A percentile compares a stretch with the other conserved stretches of the same genome.
These are phyloP conservation scores for Schizonepeta tenuifolia DNA, from an alignment of 257 asterid genomes.

Conservation along the genomic window DNA sequence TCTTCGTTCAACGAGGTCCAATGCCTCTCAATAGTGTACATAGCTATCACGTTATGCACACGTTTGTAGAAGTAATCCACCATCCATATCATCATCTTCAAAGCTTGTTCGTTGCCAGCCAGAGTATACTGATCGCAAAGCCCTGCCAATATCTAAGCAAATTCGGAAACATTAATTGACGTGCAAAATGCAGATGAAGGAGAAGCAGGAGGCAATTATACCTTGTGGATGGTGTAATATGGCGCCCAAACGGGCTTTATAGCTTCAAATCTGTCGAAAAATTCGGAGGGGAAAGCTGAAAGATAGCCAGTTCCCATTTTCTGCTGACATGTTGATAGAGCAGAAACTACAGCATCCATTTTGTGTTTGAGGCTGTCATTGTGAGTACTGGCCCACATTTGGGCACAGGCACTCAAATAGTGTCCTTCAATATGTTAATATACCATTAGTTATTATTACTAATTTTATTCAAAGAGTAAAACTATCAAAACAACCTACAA, in stretches of 20 bases:
- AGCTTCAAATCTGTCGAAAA: conserved; percentile 76
- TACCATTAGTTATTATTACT: neutral
- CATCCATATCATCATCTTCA: conserved; percentile 64
- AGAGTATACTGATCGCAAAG: conserved; percentile 78
- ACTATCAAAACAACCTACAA: no score
- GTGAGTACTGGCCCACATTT: conserved; percentile 88
- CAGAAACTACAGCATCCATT: conserved; percentile 63
- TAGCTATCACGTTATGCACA: conserved; percentile 68
- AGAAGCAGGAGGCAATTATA: conserved; percentile 9
- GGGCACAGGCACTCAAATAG: conserved; percentile 85
- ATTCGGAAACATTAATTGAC: neutral
- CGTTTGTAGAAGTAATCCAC: conserved; percentile 83
- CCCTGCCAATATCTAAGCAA: conserved; percentile 76
- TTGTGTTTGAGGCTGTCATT: conserved; percentile 59
- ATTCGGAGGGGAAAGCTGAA: conserved; percentile 79
- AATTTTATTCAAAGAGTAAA: no score
- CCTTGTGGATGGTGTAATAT: conserved; percentile 93
- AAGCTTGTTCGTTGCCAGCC: conserved; percentile 66
- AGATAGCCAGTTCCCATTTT: conserved; percentile 81
- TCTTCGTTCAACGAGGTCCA: conserved; percentile 82
- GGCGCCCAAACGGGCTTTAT: conserved; percentile 90
- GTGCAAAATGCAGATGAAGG: neutral
- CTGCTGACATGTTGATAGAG: conserved; percentile 63
- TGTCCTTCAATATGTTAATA: conserved; percentile 58
- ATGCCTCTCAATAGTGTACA: conserved; percentile 69